Percentiles rank a stretch among this genome's conserved stretches.
These are phyloP conservation scores for Podaxis rugospora DNA, from an alignment of 768 basidiomycete genomes.

Conservation along the genomic window DNA sequence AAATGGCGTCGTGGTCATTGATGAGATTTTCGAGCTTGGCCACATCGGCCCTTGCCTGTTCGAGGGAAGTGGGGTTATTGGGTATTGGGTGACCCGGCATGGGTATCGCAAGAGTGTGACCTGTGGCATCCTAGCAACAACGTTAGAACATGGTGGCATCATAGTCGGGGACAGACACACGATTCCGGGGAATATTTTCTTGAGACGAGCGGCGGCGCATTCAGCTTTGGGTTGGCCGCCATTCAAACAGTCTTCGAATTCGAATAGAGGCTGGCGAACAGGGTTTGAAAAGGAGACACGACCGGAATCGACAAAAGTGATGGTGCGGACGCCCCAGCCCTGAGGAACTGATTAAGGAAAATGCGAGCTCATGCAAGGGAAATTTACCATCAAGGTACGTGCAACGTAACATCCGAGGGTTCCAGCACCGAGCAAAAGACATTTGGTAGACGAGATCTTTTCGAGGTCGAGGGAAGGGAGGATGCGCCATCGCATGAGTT, in stretches of 20 bases:
- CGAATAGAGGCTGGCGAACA: constrained; percentile 93
- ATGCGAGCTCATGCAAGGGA: neutral
- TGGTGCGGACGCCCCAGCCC: constrained; percentile 96
- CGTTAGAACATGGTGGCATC: neutral
- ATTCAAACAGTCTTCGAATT: constrained; percentile 88
- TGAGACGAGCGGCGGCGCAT: constrained; percentile 80
- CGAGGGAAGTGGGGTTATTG: constrained; percentile 38
- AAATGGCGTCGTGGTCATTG: constrained; percentile 84
- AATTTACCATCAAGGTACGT: constrained; percentile 77
- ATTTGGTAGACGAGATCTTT: constrained; percentile 73
- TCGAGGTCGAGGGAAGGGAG: constrained; percentile 87
- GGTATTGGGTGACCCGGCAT: constrained; percentile 98
- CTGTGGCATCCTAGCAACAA: constrained; percentile 65
- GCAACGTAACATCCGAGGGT: constrained; percentile 97
- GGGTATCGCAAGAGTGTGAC: constrained; percentile 77
- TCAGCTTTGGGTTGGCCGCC: constrained; percentile 94
- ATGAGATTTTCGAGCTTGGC: constrained; percentile 70
- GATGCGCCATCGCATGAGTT: constrained; percentile 97
- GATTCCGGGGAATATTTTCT: constrained; percentile 89
- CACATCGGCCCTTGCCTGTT: constrained; percentile 65
- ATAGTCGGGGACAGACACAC: constrained; percentile 42
- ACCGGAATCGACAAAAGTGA: constrained; percentile 89
- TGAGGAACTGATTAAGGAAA: constrained; percentile 23
- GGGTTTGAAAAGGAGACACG: constrained; percentile 96
- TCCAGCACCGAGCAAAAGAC: constrained; percentile 89